Base-by-base conservation (phyloP, 2,329 filamentous ascomycete species). In the Alternaria tenuissima region DNA sequence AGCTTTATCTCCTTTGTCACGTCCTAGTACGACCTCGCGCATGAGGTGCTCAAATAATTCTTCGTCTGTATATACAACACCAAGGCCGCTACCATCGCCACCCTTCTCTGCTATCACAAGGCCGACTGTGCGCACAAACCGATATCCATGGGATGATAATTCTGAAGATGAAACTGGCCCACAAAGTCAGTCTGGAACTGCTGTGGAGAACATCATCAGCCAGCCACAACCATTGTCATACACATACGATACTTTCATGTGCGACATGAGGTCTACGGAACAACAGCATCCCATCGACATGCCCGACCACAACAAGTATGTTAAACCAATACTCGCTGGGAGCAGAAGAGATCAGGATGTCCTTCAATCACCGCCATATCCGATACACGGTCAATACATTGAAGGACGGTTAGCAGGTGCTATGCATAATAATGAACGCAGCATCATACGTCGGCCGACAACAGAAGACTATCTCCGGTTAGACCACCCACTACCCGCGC, bases 391-490 rank as follows among this genome's bases (percentile, higher is more conserved):
- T 7, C 32, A 62, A 7, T 24, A 34, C 7, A 7, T 8, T 9
- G 16, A 30, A 16, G 26, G 24, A 24, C 11, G 12, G 9, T 36
- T 26, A 7, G 52, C 16, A 11, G 6, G 20, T 42, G 24, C 11
- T 22, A 16, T 24, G 2, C 20, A 57, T 26, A 11, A n/a, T 30
- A 9, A 34, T 5, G 2, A 20, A 22, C 36, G 24, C 20, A 30
- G n/a, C 3, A 28, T 26, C 3, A 12, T 63, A 20, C 59, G 57
- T 26, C 59, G 55, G 20, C 53, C 51, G 9, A 54, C 42, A 14
- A 42, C 56, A 4, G 56, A 62, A 46, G 59, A 63, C 9, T 57
- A 52, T 38, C 14, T 53, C 11, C 43, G 47, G 4, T 24, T 20
- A 14, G n/a, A 51, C 4, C 51, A 39, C 44, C 49, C 51, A 30